These are phyloP conservation scores for Carex scoparia DNA, from an alignment of 176 grass and related monocot species.

Conservation along the genomic window DNA sequence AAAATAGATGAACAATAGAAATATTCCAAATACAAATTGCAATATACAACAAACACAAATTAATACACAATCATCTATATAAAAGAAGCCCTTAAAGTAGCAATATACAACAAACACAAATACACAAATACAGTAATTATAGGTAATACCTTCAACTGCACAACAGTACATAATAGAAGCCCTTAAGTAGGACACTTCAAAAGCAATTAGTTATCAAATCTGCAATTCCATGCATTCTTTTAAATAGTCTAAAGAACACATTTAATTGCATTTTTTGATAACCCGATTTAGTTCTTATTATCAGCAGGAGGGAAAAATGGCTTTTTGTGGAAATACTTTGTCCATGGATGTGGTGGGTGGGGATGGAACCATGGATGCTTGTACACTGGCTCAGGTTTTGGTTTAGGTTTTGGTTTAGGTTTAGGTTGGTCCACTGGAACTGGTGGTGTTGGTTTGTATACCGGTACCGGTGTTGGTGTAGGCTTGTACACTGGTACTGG, in stretches of 20 bases:
- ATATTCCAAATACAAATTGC: background rate
- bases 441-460: background rate
- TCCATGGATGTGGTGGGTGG: background rate
- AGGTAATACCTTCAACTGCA: background rate
- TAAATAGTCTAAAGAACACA: background rate
- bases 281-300: slow-evolving; percentile 1
- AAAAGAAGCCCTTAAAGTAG: no score
- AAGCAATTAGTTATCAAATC: background rate
- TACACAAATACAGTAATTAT: background rate
- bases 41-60: background rate
- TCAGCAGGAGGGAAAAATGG: slow-evolving; percentile 20
- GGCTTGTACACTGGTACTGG: background rate
- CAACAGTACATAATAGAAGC: background rate
- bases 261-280: background rate
- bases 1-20: background rate
- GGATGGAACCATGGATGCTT: background rate
- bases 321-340: slow-evolving; percentile 9
- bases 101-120: background rate
- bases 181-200: background rate
- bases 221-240: background rate
- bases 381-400: background rate
- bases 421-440: background rate
- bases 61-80: background rate
- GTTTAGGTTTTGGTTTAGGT: background rate
- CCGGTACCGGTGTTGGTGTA: slow-evolving; percentile 9